Percentiles rank a stretch among this genome's conserved stretches.
Conservation (phyloP, 768 basidiomycete genomes). For the Paxillus involutus region DNA sequence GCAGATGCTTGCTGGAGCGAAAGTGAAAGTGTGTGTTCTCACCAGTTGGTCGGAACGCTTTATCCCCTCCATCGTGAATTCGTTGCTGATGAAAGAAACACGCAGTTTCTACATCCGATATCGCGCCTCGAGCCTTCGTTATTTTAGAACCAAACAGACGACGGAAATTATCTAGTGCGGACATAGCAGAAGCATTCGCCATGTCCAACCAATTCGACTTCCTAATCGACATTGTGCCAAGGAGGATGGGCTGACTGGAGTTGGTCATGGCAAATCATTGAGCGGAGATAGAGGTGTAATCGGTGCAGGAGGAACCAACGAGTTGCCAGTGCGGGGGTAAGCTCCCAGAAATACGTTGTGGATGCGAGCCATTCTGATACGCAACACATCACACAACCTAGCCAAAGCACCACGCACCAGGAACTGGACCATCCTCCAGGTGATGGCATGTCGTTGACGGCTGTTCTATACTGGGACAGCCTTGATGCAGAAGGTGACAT, state of each 20-base stretch:
- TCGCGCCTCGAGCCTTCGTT: slow-evolving; percentile 93
- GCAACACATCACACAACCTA: slow-evolving; percentile 15
- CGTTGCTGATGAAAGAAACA: background rate
- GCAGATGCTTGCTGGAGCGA: slow-evolving; percentile 98
- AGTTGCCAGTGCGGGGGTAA: slow-evolving; percentile 27
- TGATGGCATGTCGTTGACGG: slow-evolving; percentile 12
- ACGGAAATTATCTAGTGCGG: slow-evolving; percentile 89
- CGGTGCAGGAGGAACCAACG: slow-evolving; percentile 11
- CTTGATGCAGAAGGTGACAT: no score
- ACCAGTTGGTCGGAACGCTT: background rate
- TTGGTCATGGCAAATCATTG: no score
- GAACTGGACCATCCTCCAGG: slow-evolving; percentile 23
- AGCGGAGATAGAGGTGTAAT: background rate
- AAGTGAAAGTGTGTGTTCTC: slow-evolving; percentile 56
- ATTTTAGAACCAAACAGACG: slow-evolving; percentile 95
- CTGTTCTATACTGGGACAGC: background rate
- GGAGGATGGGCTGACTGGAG: no score
- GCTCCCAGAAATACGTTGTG: background rate
- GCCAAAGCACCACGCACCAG: slow-evolving; percentile 23
- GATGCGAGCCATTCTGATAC: background rate
- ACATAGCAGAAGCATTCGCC: slow-evolving; percentile 89
- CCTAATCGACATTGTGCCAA: slow-evolving; percentile 89
- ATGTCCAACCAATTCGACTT: slow-evolving; percentile 98
- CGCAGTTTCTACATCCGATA: slow-evolving; percentile 93
- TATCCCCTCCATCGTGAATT: background rate